Base-by-base conservation (phyloP, 1,139 yeast genomes). In the Candida sanyaensis region DNA sequence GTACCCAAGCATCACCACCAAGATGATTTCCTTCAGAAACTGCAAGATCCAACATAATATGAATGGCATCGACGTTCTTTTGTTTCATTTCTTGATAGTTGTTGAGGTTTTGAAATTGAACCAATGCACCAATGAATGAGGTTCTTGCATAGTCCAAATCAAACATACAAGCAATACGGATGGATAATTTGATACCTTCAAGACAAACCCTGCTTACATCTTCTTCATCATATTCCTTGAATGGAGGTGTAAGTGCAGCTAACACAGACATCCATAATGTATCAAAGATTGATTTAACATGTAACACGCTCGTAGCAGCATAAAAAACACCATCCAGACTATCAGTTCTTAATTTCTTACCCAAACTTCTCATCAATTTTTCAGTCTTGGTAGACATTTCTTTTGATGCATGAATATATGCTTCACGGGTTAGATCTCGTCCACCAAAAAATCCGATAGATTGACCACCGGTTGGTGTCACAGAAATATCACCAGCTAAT, bases 181-280 rank as follows among this genome's bases (percentile, higher is more conserved):
- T 84, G 1, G 97, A 84, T 42, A 90, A 70, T 59, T 86, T 85
- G 55, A 93, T 81, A 9, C 98, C 99, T 56, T 89, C 96, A 50
- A 95, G 73, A 57, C 97, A 87, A 5, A 79, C 66, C 49, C 75
- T 78, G n/a, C 88, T 77, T 5, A 88, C 81, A 44, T 85, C 93
- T 12, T 78, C 77, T 56, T 91, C 97, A 54, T 89, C 95, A 52
- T 86, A 85, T 51, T 89, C 96, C 62, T 88, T 91, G 69, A 92
- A 90, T 4, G 97, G 96, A 3, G 96, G 95, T 0, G 97, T 90
- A 46, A 95, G 76, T 0, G 96, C 97, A 5, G 97, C 99, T 55
- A 95, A 75, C 46, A 93, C 81, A 0, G 97, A 90, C 97, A 93
- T 91, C 99, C 99, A 95, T 43, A 89, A 74, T 11, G 90, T 90